Conservation (phyloP, 1,284 basidiomycete genomes). For the Caloboletus inedulis region DNA sequence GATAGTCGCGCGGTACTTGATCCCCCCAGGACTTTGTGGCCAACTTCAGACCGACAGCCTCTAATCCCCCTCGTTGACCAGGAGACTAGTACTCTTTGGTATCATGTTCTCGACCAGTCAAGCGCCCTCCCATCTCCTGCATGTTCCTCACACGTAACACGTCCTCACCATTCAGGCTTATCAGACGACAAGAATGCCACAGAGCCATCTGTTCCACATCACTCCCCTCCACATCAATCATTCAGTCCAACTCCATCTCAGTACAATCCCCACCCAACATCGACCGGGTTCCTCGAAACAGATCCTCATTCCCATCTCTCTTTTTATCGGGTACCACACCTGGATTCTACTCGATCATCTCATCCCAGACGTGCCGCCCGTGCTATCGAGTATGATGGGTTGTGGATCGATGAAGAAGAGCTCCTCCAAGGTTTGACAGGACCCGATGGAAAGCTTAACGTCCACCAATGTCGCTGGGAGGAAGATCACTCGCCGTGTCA, state of each 20-base stretch:
- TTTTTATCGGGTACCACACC: background rate
- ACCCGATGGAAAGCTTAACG: slow-evolving; percentile 1
- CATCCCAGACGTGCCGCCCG: background rate
- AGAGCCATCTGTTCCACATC: background rate
- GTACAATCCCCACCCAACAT: background rate
- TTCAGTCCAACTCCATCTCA: background rate
- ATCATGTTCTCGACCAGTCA: background rate
- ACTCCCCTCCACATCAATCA: background rate
- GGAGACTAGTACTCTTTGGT: background rate
- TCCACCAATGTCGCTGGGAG: slow-evolving; percentile 15
- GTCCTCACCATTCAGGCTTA: background rate
- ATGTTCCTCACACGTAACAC: background rate
- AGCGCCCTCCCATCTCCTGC: background rate
- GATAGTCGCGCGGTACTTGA: background rate
- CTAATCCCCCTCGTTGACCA: background rate
- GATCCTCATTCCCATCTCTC: background rate
- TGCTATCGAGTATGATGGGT: slow-evolving; percentile 4
- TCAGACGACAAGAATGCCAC: background rate
- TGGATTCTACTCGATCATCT: background rate
- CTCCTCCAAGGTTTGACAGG: slow-evolving; percentile 5
- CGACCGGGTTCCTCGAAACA: too few species aligned
- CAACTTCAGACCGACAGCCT: background rate
- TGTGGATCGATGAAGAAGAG: slow-evolving; percentile 18
- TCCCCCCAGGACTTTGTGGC: background rate
- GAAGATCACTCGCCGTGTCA: slow-evolving; percentile 8